Conservation (phyloP, 2,329 filamentous ascomycete genomes). For the Parascedosporium putredinis region DNA sequence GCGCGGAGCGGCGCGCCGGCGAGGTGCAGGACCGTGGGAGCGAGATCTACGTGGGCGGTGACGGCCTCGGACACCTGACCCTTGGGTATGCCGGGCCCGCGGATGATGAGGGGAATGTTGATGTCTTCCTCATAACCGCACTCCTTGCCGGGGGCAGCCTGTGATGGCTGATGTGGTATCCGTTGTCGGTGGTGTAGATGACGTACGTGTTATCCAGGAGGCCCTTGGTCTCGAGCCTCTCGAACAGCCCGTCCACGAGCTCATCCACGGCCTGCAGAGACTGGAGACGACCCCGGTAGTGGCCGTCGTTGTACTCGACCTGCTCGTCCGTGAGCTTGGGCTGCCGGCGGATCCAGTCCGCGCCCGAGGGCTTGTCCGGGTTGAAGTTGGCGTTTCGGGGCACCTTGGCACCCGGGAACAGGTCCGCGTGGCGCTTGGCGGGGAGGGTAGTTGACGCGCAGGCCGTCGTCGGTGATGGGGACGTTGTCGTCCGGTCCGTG, state of each 20-base stretch:
- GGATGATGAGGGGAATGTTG: conserved; percentile 37
- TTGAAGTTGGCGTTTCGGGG: conserved; percentile 60
- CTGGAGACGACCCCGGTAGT: conserved; percentile 30
- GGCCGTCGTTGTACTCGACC: conserved; percentile 26
- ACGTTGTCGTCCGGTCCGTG: background rate
- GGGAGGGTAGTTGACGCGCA: conserved; percentile 7
- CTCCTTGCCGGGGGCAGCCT: conserved; percentile 39
- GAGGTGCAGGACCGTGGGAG: conserved; percentile 39
- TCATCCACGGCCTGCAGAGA: conserved; percentile 36
- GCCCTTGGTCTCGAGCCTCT: conserved; percentile 19
- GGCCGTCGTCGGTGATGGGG: background rate
- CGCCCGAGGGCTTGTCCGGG: conserved; percentile 32
- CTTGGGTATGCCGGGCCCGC: conserved; percentile 34
- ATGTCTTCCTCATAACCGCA: conserved; percentile 43
- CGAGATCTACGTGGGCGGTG: conserved; percentile 43
- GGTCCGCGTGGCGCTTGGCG: conserved; percentile 45
- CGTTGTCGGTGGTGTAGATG: conserved; percentile 42
- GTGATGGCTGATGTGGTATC: conserved; percentile 43
- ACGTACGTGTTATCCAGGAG: conserved; percentile 35
- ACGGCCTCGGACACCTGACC: conserved; percentile 26
- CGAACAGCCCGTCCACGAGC: conserved; percentile 28
- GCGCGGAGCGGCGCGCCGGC: conserved; percentile 22
- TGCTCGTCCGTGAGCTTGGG: conserved; percentile 21
- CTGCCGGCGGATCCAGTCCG: conserved; percentile 32
- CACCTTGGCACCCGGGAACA: conserved; percentile 49